phyloP scores from a whole-genome alignment of 192 early-diverging fungal genomes.

The Entomortierella parvispora region DNA sequence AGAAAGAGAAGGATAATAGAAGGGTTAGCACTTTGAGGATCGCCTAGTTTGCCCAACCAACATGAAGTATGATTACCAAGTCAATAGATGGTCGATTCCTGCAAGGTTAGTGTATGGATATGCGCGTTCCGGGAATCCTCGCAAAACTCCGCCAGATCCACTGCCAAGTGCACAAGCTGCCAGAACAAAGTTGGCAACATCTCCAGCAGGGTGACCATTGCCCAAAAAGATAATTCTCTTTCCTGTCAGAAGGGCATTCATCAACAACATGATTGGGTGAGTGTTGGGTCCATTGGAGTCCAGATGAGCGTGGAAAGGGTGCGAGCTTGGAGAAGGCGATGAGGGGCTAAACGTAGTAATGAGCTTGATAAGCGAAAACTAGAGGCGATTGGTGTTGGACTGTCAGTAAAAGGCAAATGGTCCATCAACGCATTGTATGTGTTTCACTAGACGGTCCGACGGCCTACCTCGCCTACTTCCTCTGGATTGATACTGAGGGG shows the following conservation, averaged over 20 bases:
- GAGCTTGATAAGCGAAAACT: constrained; percentile 87
- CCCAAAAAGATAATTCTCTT: constrained; percentile 94
- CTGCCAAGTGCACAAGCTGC: constrained; percentile 90
- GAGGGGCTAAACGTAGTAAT: constrained; percentile 79
- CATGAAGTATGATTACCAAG: constrained; percentile 62
- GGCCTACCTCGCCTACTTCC: constrained; percentile 90
- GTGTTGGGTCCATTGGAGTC: constrained; percentile 87
- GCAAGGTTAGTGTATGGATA: constrained; percentile 92
- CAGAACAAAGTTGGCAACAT: constrained; percentile 92
- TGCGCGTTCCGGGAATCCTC: constrained; percentile 88
- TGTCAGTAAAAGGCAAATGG: not conserved
- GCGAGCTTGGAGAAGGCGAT: constrained; percentile 52
- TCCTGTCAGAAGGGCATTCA: constrained; percentile 93
- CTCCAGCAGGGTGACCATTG: constrained; percentile 87
- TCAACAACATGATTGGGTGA: constrained; percentile 86
- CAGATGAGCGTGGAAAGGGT: constrained; percentile 86
- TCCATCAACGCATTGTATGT: not conserved
- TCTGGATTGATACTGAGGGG: constrained; percentile 87
- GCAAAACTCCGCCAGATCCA: constrained; percentile 87
- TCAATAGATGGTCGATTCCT: constrained; percentile 85
- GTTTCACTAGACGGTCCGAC: no score
- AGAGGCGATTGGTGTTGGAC: not conserved
- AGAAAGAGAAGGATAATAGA: constrained; percentile 9
- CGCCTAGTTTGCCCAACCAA: not conserved
- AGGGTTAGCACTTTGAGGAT: not conserved